Evolutionary conservation across 202 grass and related monocot species (phyloP), one percentile per base, ranked within the genome.

Genomic region (Panicum hallii): DNA sequence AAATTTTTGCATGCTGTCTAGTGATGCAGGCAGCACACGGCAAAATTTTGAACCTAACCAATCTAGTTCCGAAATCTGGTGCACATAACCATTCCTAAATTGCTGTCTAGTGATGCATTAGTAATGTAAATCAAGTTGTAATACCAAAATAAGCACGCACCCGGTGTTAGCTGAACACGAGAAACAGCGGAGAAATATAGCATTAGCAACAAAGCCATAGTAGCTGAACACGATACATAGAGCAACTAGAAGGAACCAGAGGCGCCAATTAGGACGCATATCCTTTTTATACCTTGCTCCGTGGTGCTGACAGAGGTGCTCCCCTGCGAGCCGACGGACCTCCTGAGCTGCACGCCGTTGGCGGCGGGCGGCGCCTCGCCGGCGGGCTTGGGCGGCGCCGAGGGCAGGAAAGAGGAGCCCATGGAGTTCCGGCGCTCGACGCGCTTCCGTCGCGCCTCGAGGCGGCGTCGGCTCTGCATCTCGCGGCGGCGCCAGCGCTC

Each of bases 381-480:
- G 66, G 12, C 50, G 14, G 26, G 74, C 82, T 67, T 89, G 46
- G 12, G 52, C 20, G 74, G 67, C 1, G 1, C 26, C 26, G 80
- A 66, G 13, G 80, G 45, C 17, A 43, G 36, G 0, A 38, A 38
- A 3, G 83, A 82, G 34, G 80, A 82, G 41, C 83, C 86, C 5
- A 92, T 64, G 16, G 93, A 94, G 84, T 83, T 95, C 74, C 87
- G 84, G n/a, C 93, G 88, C 75, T 92, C 91, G 60, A 93, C 67
- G 68, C 88, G 82, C 83, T 95, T 98, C 70, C 88, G 87, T 28
- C 94, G 94, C 15, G 91, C 92, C 84, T 94, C 93, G 38, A 95
- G 46, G 38, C 96, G 89, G 9, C 91, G 82, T 1, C 69, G 70
- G 80, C 79, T 93, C 88, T 92, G 93, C 70, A 92, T 77, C 87